phyloP scores from a whole-genome alignment of 768 basidiomycete species.

The Sporobolomyces pararoseus region DNA sequence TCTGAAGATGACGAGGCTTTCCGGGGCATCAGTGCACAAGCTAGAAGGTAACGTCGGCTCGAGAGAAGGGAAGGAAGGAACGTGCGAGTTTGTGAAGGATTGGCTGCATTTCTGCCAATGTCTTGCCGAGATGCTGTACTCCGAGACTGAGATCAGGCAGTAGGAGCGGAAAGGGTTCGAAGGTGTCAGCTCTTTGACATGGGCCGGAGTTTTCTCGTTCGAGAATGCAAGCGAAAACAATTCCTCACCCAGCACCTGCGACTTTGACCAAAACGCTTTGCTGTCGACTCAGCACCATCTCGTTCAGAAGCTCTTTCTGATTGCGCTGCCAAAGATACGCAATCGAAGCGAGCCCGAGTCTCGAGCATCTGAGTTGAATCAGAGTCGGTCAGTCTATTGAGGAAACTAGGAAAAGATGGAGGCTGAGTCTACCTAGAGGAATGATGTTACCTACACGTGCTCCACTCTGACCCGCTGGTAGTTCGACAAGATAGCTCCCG shows the following conservation, averaged over 20 bases:
- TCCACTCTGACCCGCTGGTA: constrained; percentile 96
- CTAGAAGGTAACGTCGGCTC: not conserved
- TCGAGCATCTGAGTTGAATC: constrained; percentile 60
- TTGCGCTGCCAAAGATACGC: constrained; percentile 91
- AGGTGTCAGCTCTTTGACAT: too few species aligned
- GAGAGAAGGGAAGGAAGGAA: not conserved
- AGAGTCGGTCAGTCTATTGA: not conserved
- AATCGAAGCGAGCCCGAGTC: constrained; percentile 73
- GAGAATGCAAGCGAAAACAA: not conserved
- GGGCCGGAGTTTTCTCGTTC: too few species aligned
- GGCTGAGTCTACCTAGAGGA: too few species aligned
- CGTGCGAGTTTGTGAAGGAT: constrained; percentile 69
- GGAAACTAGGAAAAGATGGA: not conserved
- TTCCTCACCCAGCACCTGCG: constrained; percentile 71
- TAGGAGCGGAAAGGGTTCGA: too few species aligned
- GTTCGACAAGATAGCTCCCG: constrained; percentile 94
- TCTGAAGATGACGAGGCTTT: constrained; percentile 54
- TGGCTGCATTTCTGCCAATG: constrained; percentile 67
- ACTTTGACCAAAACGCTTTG: constrained; percentile 87
- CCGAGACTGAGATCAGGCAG: too few species aligned
- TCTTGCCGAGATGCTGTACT: constrained; percentile 68
- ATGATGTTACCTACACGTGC: constrained; percentile 95
- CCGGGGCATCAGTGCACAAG: not conserved
- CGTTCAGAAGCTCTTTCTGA: constrained; percentile 74
- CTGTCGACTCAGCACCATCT: constrained; percentile 79